Conservation (phyloP, 1,139 yeast species). For the Pichia norvegensis region DNA sequence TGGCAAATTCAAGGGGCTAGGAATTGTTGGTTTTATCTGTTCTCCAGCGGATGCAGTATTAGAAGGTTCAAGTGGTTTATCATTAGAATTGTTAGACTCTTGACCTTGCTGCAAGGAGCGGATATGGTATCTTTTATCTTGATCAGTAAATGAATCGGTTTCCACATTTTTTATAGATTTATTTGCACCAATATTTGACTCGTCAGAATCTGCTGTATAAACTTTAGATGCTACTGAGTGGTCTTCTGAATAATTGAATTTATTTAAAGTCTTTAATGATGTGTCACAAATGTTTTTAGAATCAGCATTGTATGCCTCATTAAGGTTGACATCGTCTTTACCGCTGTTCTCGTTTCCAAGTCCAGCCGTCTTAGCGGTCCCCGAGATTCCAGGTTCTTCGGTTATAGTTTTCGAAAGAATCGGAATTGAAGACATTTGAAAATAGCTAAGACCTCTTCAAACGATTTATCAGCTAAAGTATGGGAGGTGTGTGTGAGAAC, state of each 20-base stretch:
- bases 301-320: not conserved
- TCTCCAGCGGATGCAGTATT: not conserved
- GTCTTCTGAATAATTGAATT: not conserved
- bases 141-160: not conserved
- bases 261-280: not conserved
- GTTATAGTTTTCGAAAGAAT: not conserved
- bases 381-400: not conserved
- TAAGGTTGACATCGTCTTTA: not conserved
- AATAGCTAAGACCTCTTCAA: not conserved
- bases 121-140: not conserved
- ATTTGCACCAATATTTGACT: not conserved
- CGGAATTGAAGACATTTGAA: not conserved
- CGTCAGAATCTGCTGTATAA: not conserved
- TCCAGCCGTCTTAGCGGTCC: not conserved
- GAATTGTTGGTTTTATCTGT: not conserved
- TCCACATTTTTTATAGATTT: not conserved
- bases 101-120: not conserved
- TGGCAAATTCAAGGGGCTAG: conserved; percentile 4
- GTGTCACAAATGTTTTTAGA: not conserved
- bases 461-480: no score
- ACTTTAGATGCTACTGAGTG: not conserved
- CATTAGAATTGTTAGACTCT: not conserved
- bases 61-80: not conserved
- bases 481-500: no score
- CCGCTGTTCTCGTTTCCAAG: not conserved